Percentiles rank a stretch among this genome's conserved stretches.
These are phyloP conservation scores for Rhizomucor miehei DNA, from an alignment of 371 early-diverging fungal genomes.

Conservation along the genomic window DNA sequence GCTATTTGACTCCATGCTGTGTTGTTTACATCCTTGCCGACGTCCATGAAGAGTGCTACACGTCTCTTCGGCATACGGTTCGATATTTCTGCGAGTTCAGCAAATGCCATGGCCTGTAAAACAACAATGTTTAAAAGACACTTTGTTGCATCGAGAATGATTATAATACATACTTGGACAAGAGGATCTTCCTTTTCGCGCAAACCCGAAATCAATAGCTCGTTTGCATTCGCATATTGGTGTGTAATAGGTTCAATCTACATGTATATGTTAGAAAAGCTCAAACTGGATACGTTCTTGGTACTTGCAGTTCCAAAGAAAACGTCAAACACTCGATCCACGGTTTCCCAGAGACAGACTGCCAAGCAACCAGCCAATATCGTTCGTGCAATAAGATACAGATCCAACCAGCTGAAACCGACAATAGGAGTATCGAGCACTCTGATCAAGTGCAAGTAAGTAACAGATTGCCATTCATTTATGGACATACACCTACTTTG, in stretches of 20 bases:
- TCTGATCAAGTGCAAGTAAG: conserved; percentile 9
- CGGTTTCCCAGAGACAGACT: conserved; percentile 30
- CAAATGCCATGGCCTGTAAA: conserved; percentile 37
- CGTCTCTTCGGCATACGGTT: conserved; percentile 31
- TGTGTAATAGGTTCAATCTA: conserved; percentile 29
- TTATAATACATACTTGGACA: conserved; percentile 12
- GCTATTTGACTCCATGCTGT: conserved; percentile 51
- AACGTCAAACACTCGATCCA: conserved; percentile 45
- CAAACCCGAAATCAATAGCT: conserved; percentile 36
- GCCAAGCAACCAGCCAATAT: conserved; percentile 36
- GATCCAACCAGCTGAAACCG: conserved; percentile 41
- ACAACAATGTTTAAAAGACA: not conserved
- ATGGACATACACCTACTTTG: conserved; percentile 23
- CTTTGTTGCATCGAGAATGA: not conserved
- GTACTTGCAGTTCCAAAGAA: conserved; percentile 24
- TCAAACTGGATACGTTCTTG: not conserved
- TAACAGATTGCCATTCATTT: conserved; percentile 10
- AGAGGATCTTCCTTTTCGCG: conserved; percentile 13
- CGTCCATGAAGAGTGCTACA: conserved; percentile 28
- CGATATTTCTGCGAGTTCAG: conserved; percentile 43
- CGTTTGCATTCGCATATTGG: conserved; percentile 27
- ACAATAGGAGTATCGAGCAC: conserved; percentile 42
- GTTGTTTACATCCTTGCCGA: conserved; percentile 23
- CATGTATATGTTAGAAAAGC: not conserved
- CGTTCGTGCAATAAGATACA: conserved; percentile 38